A percentile compares a stretch with the other conserved stretches of the same genome.
Conservation (phyloP, 1,284 basidiomycete species). For the Erythrobasidium hasegawianum region DNA sequence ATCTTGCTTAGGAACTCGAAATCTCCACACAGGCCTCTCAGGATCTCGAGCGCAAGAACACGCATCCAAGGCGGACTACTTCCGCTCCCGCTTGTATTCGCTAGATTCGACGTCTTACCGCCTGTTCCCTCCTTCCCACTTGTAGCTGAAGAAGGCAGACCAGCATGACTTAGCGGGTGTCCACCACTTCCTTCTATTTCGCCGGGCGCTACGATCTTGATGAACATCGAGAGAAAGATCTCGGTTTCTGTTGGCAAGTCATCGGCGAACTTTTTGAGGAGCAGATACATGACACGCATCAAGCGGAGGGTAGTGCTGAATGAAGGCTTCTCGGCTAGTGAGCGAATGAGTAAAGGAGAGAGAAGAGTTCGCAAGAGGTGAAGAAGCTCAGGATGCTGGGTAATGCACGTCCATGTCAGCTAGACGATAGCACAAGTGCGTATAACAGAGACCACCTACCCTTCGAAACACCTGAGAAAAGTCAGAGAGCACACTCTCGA, state of each 20-base stretch:
- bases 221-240: slow-evolving; percentile 75
- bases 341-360: slow-evolving; percentile 72
- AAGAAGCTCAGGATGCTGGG: slow-evolving; percentile 75
- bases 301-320: slow-evolving; percentile 88
- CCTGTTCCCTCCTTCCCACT: not conserved
- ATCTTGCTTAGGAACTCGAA: slow-evolving; percentile 72
- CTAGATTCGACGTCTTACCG: slow-evolving; percentile 1
- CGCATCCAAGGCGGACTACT: slow-evolving; percentile 71
- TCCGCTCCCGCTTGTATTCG: slow-evolving; percentile 39
- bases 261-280: slow-evolving; percentile 83
- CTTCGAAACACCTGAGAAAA: slow-evolving; percentile 82
- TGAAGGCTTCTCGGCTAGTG: slow-evolving; percentile 61
- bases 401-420: not conserved
- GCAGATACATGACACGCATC: slow-evolving; percentile 82
- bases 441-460: slow-evolving; percentile 51
- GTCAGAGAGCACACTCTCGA: slow-evolving; percentile 94
- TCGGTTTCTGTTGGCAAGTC: slow-evolving; percentile 77
- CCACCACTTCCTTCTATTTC: slow-evolving; percentile 54
- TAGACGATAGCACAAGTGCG: slow-evolving; percentile 32
- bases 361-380: slow-evolving; percentile 80
- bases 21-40: slow-evolving; percentile 81
- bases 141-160: slow-evolving; percentile 6
- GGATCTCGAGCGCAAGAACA: slow-evolving; percentile 83
- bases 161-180: slow-evolving; percentile 37
- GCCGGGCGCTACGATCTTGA: slow-evolving; percentile 66